These are phyloP conservation scores for Gonium pectorale DNA, from an alignment of 139 green algal species.

Conservation along the genomic window DNA sequence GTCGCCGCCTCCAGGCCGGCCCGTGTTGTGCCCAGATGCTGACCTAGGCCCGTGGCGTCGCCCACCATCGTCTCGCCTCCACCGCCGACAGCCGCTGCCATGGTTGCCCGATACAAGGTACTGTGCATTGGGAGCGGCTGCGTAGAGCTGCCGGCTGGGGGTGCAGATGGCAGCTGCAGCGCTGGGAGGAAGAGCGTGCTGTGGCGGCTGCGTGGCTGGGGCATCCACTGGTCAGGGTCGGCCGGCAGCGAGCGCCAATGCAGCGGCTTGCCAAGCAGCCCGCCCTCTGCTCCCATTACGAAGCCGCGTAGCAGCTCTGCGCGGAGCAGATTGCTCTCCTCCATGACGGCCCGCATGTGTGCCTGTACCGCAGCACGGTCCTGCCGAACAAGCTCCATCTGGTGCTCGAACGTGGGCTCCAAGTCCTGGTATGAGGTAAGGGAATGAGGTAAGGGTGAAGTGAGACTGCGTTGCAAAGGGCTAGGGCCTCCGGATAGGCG, in stretches of 20 bases:
- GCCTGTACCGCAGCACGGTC: conserved; percentile 23
- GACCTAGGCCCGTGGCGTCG: no score
- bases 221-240: conserved; percentile 3
- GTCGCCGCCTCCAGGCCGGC: no score
- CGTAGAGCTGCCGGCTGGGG: not conserved
- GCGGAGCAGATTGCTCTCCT: conserved; percentile 20
- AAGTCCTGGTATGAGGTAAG: conserved; percentile 15
- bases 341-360: conserved; percentile 17
- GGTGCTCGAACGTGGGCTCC: conserved; percentile 40
- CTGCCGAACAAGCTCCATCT: conserved; percentile 46
- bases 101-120: no score
- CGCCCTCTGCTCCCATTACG: conserved; percentile 15
- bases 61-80: no score
- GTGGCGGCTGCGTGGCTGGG: conserved; percentile 48
- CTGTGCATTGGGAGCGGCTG: conserved; percentile 11
- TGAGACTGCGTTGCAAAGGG: no score
- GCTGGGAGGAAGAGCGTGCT: conserved; percentile 31
- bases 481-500: no score
- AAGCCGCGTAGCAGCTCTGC: conserved; percentile 32
- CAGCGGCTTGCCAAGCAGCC: conserved; percentile 44
- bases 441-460: no score
- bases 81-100: no score
- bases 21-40: no score
- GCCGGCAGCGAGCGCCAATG: conserved; percentile 44
- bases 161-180: conserved; percentile 33